Percentiles rank a stretch among this genome's conserved stretches.
Conservation (phyloP, 2,329 filamentous ascomycete species). For the Ophiostoma sp. region DNA sequence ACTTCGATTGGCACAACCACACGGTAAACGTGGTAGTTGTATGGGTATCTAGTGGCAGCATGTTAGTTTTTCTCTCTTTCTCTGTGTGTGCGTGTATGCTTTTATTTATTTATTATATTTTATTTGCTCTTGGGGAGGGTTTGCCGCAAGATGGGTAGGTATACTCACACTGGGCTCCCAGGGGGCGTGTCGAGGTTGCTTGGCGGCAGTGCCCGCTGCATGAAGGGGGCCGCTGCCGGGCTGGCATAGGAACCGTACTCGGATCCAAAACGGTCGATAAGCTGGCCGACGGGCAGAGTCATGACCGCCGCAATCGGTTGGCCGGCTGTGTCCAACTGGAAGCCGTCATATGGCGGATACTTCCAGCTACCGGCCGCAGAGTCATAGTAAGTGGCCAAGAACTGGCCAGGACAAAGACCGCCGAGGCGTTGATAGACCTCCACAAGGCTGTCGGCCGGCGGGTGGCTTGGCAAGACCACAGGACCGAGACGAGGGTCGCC, state of each 20-base stretch:
- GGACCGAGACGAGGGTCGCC: slow-evolving; percentile 44
- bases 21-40: slow-evolving; percentile 52
- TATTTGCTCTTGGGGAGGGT: no score
- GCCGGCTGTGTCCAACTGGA: slow-evolving; percentile 39
- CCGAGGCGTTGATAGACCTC: slow-evolving; percentile 41
- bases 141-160: no score
- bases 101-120: no score
- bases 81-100: not conserved
- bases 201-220: slow-evolving; percentile 49
- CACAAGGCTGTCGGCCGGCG: slow-evolving; percentile 38
- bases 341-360: slow-evolving; percentile 48
- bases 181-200: slow-evolving; percentile 44
- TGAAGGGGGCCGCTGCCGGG: slow-evolving; percentile 48
- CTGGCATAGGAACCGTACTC: slow-evolving; percentile 46
- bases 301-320: slow-evolving; percentile 44
- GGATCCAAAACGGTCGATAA: slow-evolving; percentile 51
- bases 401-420: slow-evolving; percentile 43
- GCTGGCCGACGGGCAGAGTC: slow-evolving; percentile 43
- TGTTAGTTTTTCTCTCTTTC: not conserved
- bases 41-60: slow-evolving; percentile 39
- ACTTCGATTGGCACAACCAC: slow-evolving; percentile 45
- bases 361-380: slow-evolving; percentile 31
- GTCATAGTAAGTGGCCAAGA: slow-evolving; percentile 40
- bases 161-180: slow-evolving; percentile 31
- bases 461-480: slow-evolving; percentile 36